Percentiles rank a stretch among this genome's conserved stretches.
phyloP scores from a whole-genome alignment of 805 yeast genomes.

The Kodamaea restingae region DNA sequence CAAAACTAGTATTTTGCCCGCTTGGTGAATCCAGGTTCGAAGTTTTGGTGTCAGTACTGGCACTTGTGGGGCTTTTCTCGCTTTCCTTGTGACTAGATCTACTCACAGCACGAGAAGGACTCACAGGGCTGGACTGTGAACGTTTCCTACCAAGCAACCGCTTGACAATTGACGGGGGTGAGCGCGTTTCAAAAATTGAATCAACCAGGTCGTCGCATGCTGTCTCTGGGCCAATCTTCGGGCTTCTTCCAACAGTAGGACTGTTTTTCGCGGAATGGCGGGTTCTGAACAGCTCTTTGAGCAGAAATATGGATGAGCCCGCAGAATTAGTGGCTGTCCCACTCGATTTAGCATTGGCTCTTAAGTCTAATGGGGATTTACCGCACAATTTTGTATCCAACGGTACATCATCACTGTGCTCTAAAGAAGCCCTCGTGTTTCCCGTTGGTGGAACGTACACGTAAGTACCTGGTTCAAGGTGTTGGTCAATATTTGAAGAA shows the following conservation, averaged over 20 bases:
- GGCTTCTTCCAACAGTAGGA: not conserved
- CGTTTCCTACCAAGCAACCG: constrained; percentile 10
- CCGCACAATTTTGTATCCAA: not conserved
- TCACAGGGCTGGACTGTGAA: constrained; percentile 11
- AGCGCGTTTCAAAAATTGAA: not conserved
- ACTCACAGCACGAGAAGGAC: not conserved
- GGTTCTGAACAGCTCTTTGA: constrained; percentile 2
- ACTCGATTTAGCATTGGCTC: no score
- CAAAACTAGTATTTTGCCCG: no score
- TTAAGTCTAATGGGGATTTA: not conserved
- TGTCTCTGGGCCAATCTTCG: not conserved
- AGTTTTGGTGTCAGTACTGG: no score
- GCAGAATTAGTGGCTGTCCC: no score
- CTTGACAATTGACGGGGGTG: constrained; percentile 1
- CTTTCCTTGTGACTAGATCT: not conserved
- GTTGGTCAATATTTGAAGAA: no score
- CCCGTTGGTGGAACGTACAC: no score
- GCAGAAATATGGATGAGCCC: not conserved
- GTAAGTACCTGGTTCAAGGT: no score
- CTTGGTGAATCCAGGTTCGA: no score
- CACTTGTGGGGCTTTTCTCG: not conserved
- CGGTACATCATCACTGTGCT: no score
- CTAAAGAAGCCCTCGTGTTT: no score
- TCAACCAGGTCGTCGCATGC: not conserved
- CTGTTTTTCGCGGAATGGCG: not conserved